Conservation (phyloP, 495 filamentous ascomycete genomes). For the Xylaria scruposa region DNA sequence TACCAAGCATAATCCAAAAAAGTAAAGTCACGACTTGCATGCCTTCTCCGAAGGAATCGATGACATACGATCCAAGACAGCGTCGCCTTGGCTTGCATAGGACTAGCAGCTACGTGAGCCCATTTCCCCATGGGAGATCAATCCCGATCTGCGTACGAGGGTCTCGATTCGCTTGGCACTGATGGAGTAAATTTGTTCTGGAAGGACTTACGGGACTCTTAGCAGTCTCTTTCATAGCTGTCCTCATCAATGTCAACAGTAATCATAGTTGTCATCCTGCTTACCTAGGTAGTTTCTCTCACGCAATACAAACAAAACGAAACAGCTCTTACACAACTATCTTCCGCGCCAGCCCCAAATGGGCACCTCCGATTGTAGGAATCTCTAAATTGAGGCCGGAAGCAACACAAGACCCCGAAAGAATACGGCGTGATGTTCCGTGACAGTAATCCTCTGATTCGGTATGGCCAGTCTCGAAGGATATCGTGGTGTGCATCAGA, state of each 20-base stretch:
- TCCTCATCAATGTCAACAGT: constrained; percentile 1
- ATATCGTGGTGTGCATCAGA: background rate
- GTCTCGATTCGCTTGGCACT: constrained; percentile 2
- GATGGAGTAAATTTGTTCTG: constrained; percentile 7
- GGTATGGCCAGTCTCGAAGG: background rate
- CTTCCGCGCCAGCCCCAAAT: background rate
- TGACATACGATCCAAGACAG: background rate
- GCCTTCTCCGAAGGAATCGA: background rate
- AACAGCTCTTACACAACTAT: background rate
- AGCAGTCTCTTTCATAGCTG: background rate
- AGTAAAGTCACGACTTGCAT: background rate
- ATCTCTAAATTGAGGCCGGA: constrained; percentile 14
- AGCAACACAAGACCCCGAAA: constrained; percentile 4
- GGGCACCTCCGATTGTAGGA: background rate
- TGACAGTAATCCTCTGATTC: background rate
- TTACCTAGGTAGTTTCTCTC: background rate
- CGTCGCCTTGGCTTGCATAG: constrained; percentile 11
- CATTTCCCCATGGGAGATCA: constrained; percentile 1
- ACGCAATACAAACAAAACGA: background rate
- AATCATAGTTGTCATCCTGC: background rate
- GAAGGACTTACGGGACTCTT: background rate
- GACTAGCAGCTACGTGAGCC: constrained; percentile 1
- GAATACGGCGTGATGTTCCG: background rate
- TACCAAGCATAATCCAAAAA: background rate
- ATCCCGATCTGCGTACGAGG: background rate